Evolutionary conservation across 768 basidiomycete species (phyloP).

Genomic region (Steccherinum ochraceum): DNA sequence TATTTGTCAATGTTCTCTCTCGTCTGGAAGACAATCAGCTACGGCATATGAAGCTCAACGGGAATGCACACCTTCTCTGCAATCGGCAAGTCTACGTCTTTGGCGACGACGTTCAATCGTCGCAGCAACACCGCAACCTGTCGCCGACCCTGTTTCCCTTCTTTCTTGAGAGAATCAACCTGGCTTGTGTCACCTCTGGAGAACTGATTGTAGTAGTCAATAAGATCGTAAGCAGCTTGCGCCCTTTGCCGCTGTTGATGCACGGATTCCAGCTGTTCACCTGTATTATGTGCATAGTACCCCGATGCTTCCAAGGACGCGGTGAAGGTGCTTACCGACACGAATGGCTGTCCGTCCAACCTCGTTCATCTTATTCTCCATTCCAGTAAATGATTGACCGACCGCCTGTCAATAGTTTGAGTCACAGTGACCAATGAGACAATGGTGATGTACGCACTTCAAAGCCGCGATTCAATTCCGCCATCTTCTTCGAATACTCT

Average conservation of each 20-base stretch:
- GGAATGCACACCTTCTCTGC: constrained; percentile 59
- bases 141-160: constrained; percentile 81
- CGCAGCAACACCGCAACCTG: constrained; percentile 86
- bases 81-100: constrained; percentile 84
- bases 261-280: constrained; percentile 93
- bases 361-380: constrained; percentile 88
- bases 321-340: constrained; percentile 56
- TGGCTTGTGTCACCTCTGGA: constrained; percentile 71
- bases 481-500: constrained; percentile 91
- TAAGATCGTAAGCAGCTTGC: constrained; percentile 89
- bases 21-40: constrained; percentile 43
- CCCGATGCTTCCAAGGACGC: no score
- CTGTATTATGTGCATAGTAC: constrained; percentile 31
- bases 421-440: background rate
- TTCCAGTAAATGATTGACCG: constrained; percentile 77
- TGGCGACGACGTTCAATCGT: constrained; percentile 80
- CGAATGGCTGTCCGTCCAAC: constrained; percentile 92
- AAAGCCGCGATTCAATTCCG: constrained; percentile 89
- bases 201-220: constrained; percentile 92
- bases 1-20: constrained; percentile 92
- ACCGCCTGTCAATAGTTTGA: constrained; percentile 52
- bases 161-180: constrained; percentile 75
- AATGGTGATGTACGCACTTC: constrained; percentile 47
- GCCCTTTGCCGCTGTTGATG: constrained; percentile 89
- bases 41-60: background rate